Base-by-base conservation (phyloP, 2,329 filamentous ascomycete species). In the Fulvia fulva region DNA sequence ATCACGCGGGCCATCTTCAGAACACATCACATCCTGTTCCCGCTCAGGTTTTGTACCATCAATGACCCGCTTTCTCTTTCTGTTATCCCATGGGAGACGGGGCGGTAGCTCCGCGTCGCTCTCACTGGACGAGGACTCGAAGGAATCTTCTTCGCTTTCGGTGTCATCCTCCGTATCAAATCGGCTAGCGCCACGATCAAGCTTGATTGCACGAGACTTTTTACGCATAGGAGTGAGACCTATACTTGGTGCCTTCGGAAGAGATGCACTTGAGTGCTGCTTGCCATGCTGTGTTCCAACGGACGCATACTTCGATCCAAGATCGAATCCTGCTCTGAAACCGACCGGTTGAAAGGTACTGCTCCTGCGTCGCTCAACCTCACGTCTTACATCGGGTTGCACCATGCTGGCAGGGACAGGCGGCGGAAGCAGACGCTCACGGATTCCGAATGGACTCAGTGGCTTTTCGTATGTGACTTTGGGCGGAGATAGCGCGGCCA, bases 301-400 rank as follows among this genome's bases (percentile, higher is more conserved):
- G 19, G 23, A 19, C 4, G 55, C 28, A 69, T 85, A 86, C 65
- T 83, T 85, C 22, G 78, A 73, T 65, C 83, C 79, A 56, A 79
- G 64, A 41, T 73, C 72, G 56, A 83, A 67, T 52, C 76, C 77
- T 34, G 74, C 73, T 61, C 76, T 78, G 67, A 86, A 86, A 8
- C 70, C 64, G 7, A 85, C 72, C 0, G 82, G 79, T 41, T 77
- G 73, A 63, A 83, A 85, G 49, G 76, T 75, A 59, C 79, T 80
- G 46, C 45, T 55, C 26, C 76, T 73, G 28, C 70, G 67, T 34
- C 59, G 51, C 23, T 44, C 45, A 5, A 44, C 8, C 5, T 43
- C 32, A 19, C 47, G 37, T 11, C 25, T 34, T 2, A 30, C 7
- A 22, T 58, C 51, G 16, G 23, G 19, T 22, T 63, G 56, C 11